Evolutionary conservation across 2,329 filamentous ascomycete genomes (phyloP), one percentile per base, ranked within the genome.

Genomic region (Rhinocladiella similis): DNA sequence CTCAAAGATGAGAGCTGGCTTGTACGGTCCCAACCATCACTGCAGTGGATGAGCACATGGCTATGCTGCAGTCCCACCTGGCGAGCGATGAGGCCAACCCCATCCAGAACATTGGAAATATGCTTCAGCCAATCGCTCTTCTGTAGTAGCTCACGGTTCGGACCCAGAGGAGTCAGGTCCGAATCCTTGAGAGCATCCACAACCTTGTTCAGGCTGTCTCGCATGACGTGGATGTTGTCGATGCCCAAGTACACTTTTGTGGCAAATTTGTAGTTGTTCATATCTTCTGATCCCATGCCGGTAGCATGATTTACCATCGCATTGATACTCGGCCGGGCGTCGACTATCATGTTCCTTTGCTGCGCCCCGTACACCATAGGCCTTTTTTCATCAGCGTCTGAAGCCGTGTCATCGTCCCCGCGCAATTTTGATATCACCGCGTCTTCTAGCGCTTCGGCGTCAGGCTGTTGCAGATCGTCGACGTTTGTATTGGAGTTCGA

Each of bases 181-280:
- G 91, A 90, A 65, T 97, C 93, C 69, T 96, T 97, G 67, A 99
- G 77, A 2, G 91, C 88, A 61, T 96, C 92, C 51, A 97, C 80
- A 18, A 99, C 89, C 64, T 88, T 93, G 65, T 88, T 87, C 33
- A 99, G 79, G 1, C 93, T 97, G 60, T 89, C 88, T 55, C 94
- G 84, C 94, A 99, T 99, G 60, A 97, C 91, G 69, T 99, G 94
- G 58, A 99, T 97, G 70, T 99, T 99, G 71, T 95, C 93, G 67
- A 99, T 99, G 61, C 90, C 94, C 54, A 99, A 82, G 69, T 95
- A 99, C 27, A 88, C 88, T 73, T 97, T 96, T 57, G 87, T 88
- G 14, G 91, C 91, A 67, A 92, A 93, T 60, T 88, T 90, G 76
- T 99, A 99, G 73, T 96, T 89, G 63, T 96, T 90, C 90, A 97